Base-by-base conservation (phyloP, 352 stramenopile genomes). In the Globisporangium parvum region DNA sequence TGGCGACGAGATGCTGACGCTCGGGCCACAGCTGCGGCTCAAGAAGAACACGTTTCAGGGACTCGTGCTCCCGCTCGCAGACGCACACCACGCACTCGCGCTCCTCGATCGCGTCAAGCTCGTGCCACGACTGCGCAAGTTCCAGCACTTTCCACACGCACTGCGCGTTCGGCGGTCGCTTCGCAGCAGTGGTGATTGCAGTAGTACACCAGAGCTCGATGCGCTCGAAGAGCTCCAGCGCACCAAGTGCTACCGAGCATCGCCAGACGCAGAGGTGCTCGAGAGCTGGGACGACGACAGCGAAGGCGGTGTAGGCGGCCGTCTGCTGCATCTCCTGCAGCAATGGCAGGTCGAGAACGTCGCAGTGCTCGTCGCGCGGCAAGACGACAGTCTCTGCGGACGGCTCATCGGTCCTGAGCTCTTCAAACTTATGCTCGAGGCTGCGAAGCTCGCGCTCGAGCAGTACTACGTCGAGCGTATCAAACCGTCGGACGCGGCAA, bases 281-380 rank as follows among this genome's bases (percentile, higher is more conserved):
- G 78, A 92, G 26, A 73, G 75, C 23, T 75, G 76, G 56, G 66
- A 80, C 1, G 76, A 93, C 53, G 67, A 80, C 58, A 64, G 57
- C 1, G 66, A 87, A 23, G 50, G 66, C 14, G 79, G 79, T 11
- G 74, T 85, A 6, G 82, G 83, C 23, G 80, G 90, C 37, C 81
- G 85, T 18, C 55, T 95, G 52, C 60, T 95, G 44, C 80, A 93
- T 48, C 46, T 93, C n/a, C 65, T 95, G 48, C 76, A 88, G 59
- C 74, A 77, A 45, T 93, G 86, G 86, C 75, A 93, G 44, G 77
- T 93, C 9, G 71, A 77, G 46, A 91, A 88, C 55, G 66, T 90
- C 3, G 53, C 85, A 47, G 53, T 95, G 1, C 55, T 92, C 10
- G 76, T 93, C 12, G 80, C 70, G 10, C 63, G 83, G 2, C 62